Percentiles rank a stretch among this genome's conserved stretches.
Evolutionary conservation across 306 rosid species (phyloP).

Genomic region (Echinosophora koreensis): DNA sequence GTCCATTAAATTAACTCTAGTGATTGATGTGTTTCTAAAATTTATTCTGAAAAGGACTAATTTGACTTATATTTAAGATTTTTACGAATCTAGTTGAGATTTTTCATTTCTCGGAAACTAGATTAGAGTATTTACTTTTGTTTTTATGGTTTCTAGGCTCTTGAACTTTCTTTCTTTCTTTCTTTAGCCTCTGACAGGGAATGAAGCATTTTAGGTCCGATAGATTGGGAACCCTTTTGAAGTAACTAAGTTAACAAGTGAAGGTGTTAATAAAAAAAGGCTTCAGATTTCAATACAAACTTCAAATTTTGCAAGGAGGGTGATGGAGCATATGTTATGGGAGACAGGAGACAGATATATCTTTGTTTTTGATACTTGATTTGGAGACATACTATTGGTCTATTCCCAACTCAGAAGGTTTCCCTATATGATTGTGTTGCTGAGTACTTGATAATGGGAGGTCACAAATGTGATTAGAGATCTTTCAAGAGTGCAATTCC

Average conservation of each 20-base stretch:
- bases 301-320: conserved; percentile 22
- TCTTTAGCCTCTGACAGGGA: conserved; percentile 53
- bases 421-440: conserved; percentile 40
- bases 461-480: conserved; percentile 21
- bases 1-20: too few species aligned
- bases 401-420: background rate
- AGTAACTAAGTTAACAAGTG: background rate
- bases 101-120: background rate
- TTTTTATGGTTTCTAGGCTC: background rate
- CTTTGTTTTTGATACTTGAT: background rate
- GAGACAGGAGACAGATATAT: background rate
- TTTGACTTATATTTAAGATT: background rate
- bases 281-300: conserved; percentile 8
- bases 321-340: conserved; percentile 8
- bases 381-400: background rate
- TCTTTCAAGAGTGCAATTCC: conserved; percentile 11
- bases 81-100: background rate
- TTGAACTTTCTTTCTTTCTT: conserved; percentile 29
- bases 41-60: too few species aligned
- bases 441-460: background rate
- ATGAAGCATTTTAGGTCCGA: conserved; percentile 78
- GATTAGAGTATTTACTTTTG: background rate
- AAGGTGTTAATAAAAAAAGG: background rate
- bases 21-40: too few species aligned
- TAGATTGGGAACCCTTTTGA: conserved; percentile 22